Evolutionary conservation across 2,329 filamentous ascomycete species (phyloP), one percentile per base, ranked within the genome.

Genomic region (Diaporthe citrichinensis): DNA sequence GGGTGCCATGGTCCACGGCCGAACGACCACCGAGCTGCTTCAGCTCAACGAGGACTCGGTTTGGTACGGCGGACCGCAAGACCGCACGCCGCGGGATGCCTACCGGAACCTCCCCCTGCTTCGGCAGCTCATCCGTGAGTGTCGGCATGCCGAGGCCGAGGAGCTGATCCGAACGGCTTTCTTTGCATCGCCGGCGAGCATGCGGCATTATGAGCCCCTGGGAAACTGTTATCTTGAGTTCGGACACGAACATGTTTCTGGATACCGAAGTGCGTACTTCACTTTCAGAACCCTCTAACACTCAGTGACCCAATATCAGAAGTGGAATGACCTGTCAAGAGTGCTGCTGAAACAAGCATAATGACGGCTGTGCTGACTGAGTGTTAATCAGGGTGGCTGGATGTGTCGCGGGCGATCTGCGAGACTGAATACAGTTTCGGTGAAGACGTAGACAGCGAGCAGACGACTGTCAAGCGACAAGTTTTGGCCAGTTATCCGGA

Each of bases 21-120:
- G 84, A 34, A 84, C 85, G 6, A 78, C 81, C 41, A 85, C 81
- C 5, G 87, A 89, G 76, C 80, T 85, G 20, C 78, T 88, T 5
- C 84, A 85, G 61, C 80, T 89, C 39, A 89, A 88, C 68, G 87
- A 88, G 77, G 86, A 88, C 76, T 87, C 85, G 3, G 83, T 87
- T 3, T 87, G 85, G 85, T 87, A 86, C 78, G 86, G 86, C 72
- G 86, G 85, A 15, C 82, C 81, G 7, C 85, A 86, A 76, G 81
- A 86, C 73, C 84, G 87, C 23, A 85, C 83, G 25, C 86, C 85
- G 28, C 82, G 80, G 55, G 81, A 84, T 59, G 84, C 85, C 6
- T 76, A 82, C 55, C 77, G 78, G 68, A 81, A 85, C 76, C 80
- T 88, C 4, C 81, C 83, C 53, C 79, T 78, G 25, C 79, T 88